A percentile compares a stretch with the other conserved stretches of the same genome.
Evolutionary conservation across 1,139 yeast species (phyloP).

Genomic region (Blastobotrys arbuscula): DNA sequence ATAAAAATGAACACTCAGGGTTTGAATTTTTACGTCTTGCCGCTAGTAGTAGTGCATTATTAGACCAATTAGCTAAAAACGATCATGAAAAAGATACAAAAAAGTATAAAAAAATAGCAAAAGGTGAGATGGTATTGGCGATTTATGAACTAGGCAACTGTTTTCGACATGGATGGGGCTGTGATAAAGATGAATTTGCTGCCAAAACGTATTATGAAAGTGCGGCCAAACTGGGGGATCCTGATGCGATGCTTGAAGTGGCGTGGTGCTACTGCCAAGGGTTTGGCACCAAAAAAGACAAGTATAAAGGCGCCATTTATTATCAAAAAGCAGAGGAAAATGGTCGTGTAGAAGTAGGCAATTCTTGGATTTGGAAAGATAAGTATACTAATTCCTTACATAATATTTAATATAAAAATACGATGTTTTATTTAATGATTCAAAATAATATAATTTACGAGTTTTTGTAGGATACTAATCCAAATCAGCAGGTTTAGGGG

Average conservation of each 20-base stretch:
- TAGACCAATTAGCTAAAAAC: conserved; percentile 18
- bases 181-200: conserved; percentile 26
- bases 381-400: conserved; percentile 21
- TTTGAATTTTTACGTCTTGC: conserved; percentile 29
- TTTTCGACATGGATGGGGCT: conserved; percentile 35
- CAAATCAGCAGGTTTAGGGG: too few relatives aligned
- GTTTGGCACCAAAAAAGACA: conserved; percentile 32
- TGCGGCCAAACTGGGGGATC: conserved; percentile 34
- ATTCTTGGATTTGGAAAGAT: conserved; percentile 36
- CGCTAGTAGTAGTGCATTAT: conserved; percentile 26
- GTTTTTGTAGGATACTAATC: too few relatives aligned
- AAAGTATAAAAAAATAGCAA: conserved; percentile 16
- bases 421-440: too few relatives aligned
- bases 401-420: too few relatives aligned
- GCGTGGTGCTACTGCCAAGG: conserved; percentile 32
- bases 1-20: conserved; percentile 24
- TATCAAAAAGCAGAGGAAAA: conserved; percentile 29
- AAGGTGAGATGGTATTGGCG: conserved; percentile 31
- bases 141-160: conserved; percentile 35
- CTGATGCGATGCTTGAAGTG: conserved; percentile 33
- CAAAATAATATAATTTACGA: too few relatives aligned
- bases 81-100: conserved; percentile 11
- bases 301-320: conserved; percentile 30
- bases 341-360: conserved; percentile 32
- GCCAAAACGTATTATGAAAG: conserved; percentile 32